Percentiles rank a stretch among this genome's conserved stretches.
Evolutionary conservation across 2,329 filamentous ascomycete species (phyloP).

Genomic region (Raffaelea ambrosiae): DNA sequence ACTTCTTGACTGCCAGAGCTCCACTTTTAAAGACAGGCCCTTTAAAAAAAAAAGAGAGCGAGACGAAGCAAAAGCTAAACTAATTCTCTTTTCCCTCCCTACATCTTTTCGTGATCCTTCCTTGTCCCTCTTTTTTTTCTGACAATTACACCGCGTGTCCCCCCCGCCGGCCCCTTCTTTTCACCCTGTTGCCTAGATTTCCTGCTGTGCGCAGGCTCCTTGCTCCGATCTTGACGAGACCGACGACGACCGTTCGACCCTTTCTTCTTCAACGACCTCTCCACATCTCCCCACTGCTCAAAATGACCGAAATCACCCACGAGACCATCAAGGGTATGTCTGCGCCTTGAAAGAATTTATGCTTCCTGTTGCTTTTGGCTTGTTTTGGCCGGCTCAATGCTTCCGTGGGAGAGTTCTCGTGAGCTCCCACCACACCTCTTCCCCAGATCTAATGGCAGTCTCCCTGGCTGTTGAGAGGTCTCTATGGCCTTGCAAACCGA

Average conservation of each 20-base stretch:
- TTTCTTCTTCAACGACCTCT: not conserved
- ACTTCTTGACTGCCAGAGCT: too few species aligned
- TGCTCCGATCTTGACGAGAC: not conserved
- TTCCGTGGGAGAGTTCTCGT: not conserved
- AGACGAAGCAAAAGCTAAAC: not conserved
- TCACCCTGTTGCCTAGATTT: not conserved
- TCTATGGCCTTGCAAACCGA: not conserved
- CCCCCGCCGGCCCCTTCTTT: too few species aligned
- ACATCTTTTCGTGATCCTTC: not conserved
- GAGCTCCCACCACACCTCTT: not conserved
- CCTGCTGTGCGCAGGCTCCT: not conserved
- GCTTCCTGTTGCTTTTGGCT: not conserved
- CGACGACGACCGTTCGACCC: not conserved
- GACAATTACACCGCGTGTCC: not conserved
- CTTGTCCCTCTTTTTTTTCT: not conserved
- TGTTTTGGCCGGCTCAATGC: not conserved
- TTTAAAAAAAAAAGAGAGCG: not conserved
- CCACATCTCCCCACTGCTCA: not conserved
- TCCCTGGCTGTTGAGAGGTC: not conserved
- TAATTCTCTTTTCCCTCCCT: not conserved
- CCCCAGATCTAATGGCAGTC: not conserved
- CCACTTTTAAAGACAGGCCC: too few species aligned
- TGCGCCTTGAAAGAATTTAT: not conserved
- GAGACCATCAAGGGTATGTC: constrained; percentile 65
- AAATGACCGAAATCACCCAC: constrained; percentile 59